Base-by-base conservation (phyloP, 306 rosid species). In the Prosopis cineraria region DNA sequence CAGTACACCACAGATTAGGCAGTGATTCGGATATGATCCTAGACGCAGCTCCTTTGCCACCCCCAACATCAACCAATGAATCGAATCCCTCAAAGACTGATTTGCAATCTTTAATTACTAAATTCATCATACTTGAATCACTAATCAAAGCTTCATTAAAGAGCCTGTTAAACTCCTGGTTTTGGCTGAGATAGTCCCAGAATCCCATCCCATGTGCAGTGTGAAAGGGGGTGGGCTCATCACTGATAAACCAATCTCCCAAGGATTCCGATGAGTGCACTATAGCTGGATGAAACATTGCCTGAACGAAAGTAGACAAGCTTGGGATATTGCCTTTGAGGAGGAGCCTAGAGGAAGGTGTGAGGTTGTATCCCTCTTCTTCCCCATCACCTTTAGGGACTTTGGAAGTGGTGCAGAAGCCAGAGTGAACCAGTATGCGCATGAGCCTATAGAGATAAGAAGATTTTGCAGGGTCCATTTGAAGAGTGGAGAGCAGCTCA, bases 101-200 rank as follows among this genome's bases (percentile, higher is more conserved):
- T 58, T 81, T 85, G 81, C 79, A 85, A 3, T 85, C 88, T 75
- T 37, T 77, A 8, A 87, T 55, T 0, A 81, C 85, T 83, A 83
- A 74, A 70, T 81, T 85, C 85, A 89, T 71, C 88, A 85, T 81
- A 31, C 77, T 73, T 4, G 93, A 89, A 77, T 85, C 88, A 63
- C 85, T 68, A 10, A 83, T 48, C 89, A 85, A 83, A 43, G 84
- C 89, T 39, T 83, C 78, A 52, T 83, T 82, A 70, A 89, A 87
- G 34, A 30, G 19, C 17, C 29, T 7, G 24, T 66, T 78, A 33
- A 73, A 64, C 78, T 77, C 65, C 30, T 73, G 75, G 72, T 87
- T 72, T 34, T 78, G 77, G 30, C 75, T 34, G 1, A 53, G 73
- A n/a, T 81, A 81, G 16, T 79, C 87, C 88, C 87, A 87, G 0